A percentile compares a stretch with the other conserved stretches of the same genome.
phyloP scores from a whole-genome alignment of 768 basidiomycete genomes.

The Tulasnella sp. region DNA sequence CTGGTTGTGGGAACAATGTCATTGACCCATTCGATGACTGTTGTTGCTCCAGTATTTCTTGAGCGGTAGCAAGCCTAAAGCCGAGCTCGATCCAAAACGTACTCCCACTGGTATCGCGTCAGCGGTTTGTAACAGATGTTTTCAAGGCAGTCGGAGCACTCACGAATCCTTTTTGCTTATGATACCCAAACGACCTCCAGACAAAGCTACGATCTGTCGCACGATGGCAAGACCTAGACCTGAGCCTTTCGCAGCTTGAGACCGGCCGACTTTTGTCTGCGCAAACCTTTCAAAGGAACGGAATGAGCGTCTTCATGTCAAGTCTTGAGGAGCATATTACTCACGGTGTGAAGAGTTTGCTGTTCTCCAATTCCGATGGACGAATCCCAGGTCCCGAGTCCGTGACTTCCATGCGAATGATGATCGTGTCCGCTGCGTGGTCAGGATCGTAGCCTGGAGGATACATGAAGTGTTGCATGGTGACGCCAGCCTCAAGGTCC shows the following conservation, averaged over 20 bases:
- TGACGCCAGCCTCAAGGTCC: background rate
- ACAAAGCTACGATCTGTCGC: conserved; percentile 33
- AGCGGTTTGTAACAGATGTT: too few species aligned
- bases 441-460: background rate
- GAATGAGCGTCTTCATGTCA: too few species aligned
- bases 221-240: conserved; percentile 35
- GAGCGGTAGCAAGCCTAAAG: conserved; percentile 19
- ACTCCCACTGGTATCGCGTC: conserved; percentile 20
- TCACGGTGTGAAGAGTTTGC: conserved; percentile 20
- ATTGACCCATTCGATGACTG: background rate
- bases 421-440: conserved; percentile 18
- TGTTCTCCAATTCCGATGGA: background rate
- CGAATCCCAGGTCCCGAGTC: conserved; percentile 34
- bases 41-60: background rate
- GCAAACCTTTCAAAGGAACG: conserved; percentile 4
- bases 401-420: conserved; percentile 33
- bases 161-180: background rate
- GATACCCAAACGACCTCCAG: conserved; percentile 26
- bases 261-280: conserved; percentile 34
- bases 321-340: too few species aligned
- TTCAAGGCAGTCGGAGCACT: conserved; percentile 26
- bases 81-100: conserved; percentile 23
- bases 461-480: background rate
- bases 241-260: conserved; percentile 33
- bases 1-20: background rate